Percentiles rank a stretch among this genome's conserved stretches.
These are phyloP conservation scores for Sonneratia caseolaris DNA, from an alignment of 345 rosid species.

Conservation along the genomic window DNA sequence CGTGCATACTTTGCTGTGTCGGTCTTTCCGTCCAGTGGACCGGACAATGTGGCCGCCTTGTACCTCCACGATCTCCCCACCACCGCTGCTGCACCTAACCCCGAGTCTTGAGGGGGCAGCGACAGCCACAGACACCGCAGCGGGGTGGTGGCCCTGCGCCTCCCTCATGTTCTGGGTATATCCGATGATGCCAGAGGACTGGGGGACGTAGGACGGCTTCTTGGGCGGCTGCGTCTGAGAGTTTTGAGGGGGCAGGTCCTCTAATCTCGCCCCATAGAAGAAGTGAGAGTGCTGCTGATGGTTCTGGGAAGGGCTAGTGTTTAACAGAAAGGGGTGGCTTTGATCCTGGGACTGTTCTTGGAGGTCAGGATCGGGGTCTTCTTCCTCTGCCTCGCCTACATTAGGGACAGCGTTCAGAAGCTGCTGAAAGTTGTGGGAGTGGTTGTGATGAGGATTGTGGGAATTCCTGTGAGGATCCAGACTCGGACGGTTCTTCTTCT, in stretches of 20 bases:
- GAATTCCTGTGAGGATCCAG: conserved; percentile 55
- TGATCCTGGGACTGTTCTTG: conserved; percentile 12
- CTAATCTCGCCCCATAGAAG: conserved; percentile 22
- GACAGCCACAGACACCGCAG: conserved; percentile 15
- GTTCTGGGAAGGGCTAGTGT: conserved; percentile 7
- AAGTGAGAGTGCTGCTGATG: conserved; percentile 15
- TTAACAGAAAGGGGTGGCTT: not conserved
- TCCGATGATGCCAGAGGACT: conserved; percentile 24
- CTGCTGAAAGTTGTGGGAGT: conserved; percentile 3
- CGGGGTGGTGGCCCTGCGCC: conserved; percentile 17
- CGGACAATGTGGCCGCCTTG: conserved; percentile 96
- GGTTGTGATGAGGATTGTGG: conserved; percentile 13
- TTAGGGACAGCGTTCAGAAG: conserved; percentile 15
- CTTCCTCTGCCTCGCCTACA: conserved; percentile 15
- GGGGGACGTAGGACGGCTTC: conserved; percentile 27
- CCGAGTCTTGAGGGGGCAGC: conserved; percentile 43
- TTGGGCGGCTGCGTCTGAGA: conserved; percentile 22
- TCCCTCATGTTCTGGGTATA: conserved; percentile 49
- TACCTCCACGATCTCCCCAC: conserved; percentile 75
- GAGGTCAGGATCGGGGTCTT: conserved; percentile 3
- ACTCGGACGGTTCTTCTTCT: conserved; percentile 23
- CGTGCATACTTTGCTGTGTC: conserved; percentile 91
- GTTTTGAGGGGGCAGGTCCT: conserved; percentile 14
- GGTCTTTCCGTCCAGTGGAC: conserved; percentile 74
- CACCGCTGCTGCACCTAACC: conserved; percentile 36